Percentiles rank a stretch among this genome's conserved stretches.
Conservation (phyloP, 2,329 filamentous ascomycete genomes). For the Aspergillus brasiliensis region DNA sequence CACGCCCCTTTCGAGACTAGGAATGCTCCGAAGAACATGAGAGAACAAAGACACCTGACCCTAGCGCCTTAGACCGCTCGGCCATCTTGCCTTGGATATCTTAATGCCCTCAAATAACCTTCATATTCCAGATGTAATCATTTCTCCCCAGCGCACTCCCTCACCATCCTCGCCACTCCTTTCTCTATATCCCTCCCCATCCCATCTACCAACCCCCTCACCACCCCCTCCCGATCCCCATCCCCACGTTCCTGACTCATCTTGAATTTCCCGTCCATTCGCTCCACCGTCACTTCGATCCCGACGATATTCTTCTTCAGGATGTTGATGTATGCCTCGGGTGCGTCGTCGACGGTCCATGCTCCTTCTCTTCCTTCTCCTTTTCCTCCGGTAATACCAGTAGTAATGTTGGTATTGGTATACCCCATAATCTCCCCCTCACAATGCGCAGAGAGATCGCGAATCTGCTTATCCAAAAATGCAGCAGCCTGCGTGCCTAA, state of each 20-base stretch:
- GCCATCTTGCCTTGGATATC: neutral
- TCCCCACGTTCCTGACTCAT: too few species aligned
- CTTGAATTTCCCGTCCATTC: too few species aligned
- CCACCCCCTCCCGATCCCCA: conserved; percentile 55
- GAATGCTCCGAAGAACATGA: neutral
- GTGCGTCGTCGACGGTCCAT: conserved; percentile 62
- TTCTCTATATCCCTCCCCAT: neutral
- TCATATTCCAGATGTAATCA: too few species aligned
- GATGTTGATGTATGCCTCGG: too few species aligned
- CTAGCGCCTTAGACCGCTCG: conserved; percentile 5
- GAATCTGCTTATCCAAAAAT: conserved; percentile 53
- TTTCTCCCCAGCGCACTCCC: conserved; percentile 1
- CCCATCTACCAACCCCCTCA: conserved; percentile 58
- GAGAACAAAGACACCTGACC: neutral
- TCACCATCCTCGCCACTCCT: conserved; percentile 17
- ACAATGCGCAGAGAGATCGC: conserved; percentile 49
- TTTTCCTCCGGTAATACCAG: too few species aligned
- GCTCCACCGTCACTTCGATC: too few species aligned
- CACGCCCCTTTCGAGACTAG: neutral
- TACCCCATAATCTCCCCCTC: conserved; percentile 63
- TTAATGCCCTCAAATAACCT: neutral
- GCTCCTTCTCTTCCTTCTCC: conserved; percentile 53
- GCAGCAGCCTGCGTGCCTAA: conserved; percentile 46
- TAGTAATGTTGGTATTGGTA: conserved; percentile 33
- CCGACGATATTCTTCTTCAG: too few species aligned